These are phyloP conservation scores for Kalaharituber pfeilii DNA, from an alignment of 2,329 filamentous ascomycete genomes.

Conservation along the genomic window DNA sequence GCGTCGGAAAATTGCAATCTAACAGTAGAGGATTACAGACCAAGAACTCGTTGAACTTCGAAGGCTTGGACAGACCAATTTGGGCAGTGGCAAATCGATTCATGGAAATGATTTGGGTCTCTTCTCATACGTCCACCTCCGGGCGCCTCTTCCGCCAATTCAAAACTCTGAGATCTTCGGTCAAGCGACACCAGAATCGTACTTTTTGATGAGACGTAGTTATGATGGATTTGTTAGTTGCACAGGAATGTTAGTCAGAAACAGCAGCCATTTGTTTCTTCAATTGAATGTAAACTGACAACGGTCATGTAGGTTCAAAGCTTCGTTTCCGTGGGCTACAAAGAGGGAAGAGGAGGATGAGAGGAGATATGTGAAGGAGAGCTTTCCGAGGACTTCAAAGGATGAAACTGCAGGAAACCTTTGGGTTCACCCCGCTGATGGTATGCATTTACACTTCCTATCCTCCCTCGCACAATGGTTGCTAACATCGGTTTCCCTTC, in stretches of 20 bases:
- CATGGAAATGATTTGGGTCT: slow-evolving; percentile 58
- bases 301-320: slow-evolving; percentile 44
- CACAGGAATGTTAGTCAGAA: slow-evolving; percentile 48
- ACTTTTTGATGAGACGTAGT: slow-evolving; percentile 90
- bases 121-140: slow-evolving; percentile 92
- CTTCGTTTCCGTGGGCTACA: slow-evolving; percentile 64
- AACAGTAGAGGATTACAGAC: slow-evolving; percentile 34
- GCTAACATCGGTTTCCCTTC: slow-evolving; percentile 17
- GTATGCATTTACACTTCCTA: slow-evolving; percentile 28
- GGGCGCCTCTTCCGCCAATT: slow-evolving; percentile 80
- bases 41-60: slow-evolving; percentile 62
- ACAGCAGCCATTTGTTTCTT: not conserved
- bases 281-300: not conserved
- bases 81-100: slow-evolving; percentile 42
- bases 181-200: slow-evolving; percentile 63
- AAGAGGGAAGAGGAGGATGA: slow-evolving; percentile 55
- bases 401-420: slow-evolving; percentile 85
- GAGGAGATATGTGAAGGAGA: slow-evolving; percentile 65
- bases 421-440: slow-evolving; percentile 70
- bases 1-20: not conserved
- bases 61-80: slow-evolving; percentile 79
- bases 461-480: not conserved
- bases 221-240: slow-evolving; percentile 70
- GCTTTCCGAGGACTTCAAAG: slow-evolving; percentile 55
- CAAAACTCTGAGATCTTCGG: slow-evolving; percentile 87